phyloP scores from a whole-genome alignment of 257 asterid genomes.

The Misopates orontium region DNA sequence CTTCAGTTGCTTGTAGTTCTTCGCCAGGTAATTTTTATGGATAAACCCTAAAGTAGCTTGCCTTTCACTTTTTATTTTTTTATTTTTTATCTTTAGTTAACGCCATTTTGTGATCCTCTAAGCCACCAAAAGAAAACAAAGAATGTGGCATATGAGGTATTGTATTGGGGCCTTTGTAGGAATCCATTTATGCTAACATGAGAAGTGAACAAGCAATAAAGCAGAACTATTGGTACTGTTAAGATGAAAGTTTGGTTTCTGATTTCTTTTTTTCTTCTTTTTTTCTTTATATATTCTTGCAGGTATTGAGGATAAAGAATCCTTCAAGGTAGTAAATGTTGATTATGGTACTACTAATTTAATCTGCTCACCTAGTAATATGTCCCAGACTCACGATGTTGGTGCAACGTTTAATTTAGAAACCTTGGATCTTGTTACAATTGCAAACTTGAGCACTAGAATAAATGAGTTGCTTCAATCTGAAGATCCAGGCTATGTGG shows the following conservation, averaged over 20 bases:
- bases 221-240: too few species aligned
- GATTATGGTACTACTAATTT: slow-evolving; percentile 47
- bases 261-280: slow-evolving; percentile 20
- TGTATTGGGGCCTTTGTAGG: too few species aligned
- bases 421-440: slow-evolving; percentile 58
- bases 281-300: slow-evolving; percentile 33
- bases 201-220: too few species aligned
- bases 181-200: too few species aligned
- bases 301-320: slow-evolving; percentile 79
- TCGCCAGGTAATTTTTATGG: slow-evolving; percentile 64
- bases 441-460: slow-evolving; percentile 56
- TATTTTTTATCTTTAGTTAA: not conserved
- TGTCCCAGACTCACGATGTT: slow-evolving; percentile 46
- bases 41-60: too few species aligned
- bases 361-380: slow-evolving; percentile 52
- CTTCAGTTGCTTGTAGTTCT: slow-evolving; percentile 84
- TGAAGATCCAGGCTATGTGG: slow-evolving; percentile 49
- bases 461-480: slow-evolving; percentile 64
- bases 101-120: slow-evolving; percentile 3
- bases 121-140: not conserved
- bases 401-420: slow-evolving; percentile 67
- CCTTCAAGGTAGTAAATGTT: slow-evolving; percentile 40
- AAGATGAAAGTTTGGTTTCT: not conserved
- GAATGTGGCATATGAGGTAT: too few species aligned
- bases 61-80: not conserved